A percentile compares a stretch with the other conserved stretches of the same genome.
phyloP scores from a whole-genome alignment of 768 basidiomycete species.

The Rossbeevera mucosa region DNA sequence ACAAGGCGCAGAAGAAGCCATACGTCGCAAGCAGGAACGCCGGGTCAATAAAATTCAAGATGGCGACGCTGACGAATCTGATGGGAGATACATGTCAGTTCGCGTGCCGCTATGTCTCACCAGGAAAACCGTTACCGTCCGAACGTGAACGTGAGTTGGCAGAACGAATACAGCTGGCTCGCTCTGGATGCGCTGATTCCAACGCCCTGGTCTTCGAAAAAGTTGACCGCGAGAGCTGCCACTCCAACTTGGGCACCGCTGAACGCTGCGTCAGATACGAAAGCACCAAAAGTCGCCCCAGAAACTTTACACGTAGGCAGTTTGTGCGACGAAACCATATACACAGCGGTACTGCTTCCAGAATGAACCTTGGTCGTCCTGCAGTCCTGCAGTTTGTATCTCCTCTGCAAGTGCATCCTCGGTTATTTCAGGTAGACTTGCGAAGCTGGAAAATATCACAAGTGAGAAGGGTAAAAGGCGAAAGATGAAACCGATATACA shows the following conservation, averaged over 20 bases:
- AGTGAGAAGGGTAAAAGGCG: neutral
- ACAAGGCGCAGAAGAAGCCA: conserved; percentile 46
- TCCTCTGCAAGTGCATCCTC: conserved; percentile 58
- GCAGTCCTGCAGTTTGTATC: conserved; percentile 38
- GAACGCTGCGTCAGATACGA: neutral
- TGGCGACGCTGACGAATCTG: conserved; percentile 56
- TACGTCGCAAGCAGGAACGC: conserved; percentile 57
- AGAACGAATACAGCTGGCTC: conserved; percentile 66
- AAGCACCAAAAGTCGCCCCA: neutral
- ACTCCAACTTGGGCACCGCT: conserved; percentile 65
- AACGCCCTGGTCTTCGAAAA: conserved; percentile 57
- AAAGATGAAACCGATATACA: conserved; percentile 34
- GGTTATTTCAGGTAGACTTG: conserved; percentile 64
- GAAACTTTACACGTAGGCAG: conserved; percentile 50
- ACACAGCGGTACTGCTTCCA: conserved; percentile 66
- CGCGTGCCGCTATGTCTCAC: neutral
- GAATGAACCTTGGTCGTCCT: conserved; percentile 50
- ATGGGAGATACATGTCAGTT: neutral
- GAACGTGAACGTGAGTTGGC: conserved; percentile 63
- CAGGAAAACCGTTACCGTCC: conserved; percentile 41
- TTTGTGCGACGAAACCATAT: conserved; percentile 72
- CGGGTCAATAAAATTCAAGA: conserved; percentile 62
- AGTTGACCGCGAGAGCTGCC: conserved; percentile 67
- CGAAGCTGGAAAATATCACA: conserved; percentile 44
- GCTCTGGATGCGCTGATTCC: conserved; percentile 49